Base-by-base conservation (phyloP, 2,329 filamentous ascomycete species). In the Coniochaeta ligniaria region DNA sequence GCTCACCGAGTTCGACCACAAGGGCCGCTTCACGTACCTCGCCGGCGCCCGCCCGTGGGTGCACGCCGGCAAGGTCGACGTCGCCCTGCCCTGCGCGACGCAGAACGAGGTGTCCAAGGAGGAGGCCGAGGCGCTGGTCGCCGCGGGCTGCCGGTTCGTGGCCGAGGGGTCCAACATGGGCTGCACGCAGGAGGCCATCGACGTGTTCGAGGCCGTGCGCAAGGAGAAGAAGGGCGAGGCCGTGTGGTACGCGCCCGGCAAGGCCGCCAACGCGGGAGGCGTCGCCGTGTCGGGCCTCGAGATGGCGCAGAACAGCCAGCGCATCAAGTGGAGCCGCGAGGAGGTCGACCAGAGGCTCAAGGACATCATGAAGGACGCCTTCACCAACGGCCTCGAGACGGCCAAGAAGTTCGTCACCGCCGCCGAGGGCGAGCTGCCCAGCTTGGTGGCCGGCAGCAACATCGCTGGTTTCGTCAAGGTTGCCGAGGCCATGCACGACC, bases 101-200 rank as follows among this genome's bases (percentile, higher is more conserved):
- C 93, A 99, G 83, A 99, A 99, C 82, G 95, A 99, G 80, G 92
- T 99, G 71, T 92, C 85, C 72, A 87, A 88, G 73, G 92, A 95
- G 70, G 95, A 99, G 82, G 95, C 93, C 59, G 81, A 91, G 79
- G 86, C 84, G 20, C 85, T 98, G 52, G 85, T 97, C 62, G 83
- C 83, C 57, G 84, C 83, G 62, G 94, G 94, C 67, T 84, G 83
- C 72, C 86, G 88, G 74, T 96, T 92, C 81, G 88, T 98, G 67
- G 95, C 95, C 61, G 95, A 99, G 80, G 95, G 95, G 61, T 95
- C 90, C 78, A 98, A 98, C 86, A 98, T 99, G 95, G 95, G 95
- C 66, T 97, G 92, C 83, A 97, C 93, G 36, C 92, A 95, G 78
- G 92, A 90, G 66, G 94, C 94, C 67, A 97, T 99, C 71, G 90